phyloP scores from a whole-genome alignment of 2,329 filamentous ascomycete genomes.

The Penicillium vulpinum region DNA sequence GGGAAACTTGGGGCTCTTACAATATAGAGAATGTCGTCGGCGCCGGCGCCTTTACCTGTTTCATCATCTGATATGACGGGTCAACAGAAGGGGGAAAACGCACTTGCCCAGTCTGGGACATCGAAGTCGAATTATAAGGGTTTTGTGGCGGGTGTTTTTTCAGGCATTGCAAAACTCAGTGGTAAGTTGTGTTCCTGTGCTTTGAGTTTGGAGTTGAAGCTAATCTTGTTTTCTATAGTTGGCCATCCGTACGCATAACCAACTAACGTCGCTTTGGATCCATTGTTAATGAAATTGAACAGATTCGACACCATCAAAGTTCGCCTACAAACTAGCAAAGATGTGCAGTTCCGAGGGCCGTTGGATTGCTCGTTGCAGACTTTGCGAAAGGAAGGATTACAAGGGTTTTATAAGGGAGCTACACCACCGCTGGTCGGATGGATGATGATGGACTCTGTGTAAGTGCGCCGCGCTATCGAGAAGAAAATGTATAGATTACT shows the following conservation, averaged over 20 bases:
- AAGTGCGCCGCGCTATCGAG: slow-evolving; percentile 15
- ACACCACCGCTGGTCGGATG: slow-evolving; percentile 90
- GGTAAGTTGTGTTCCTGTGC: slow-evolving; percentile 54
- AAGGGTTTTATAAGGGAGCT: slow-evolving; percentile 90
- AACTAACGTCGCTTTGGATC: not conserved
- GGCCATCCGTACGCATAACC: slow-evolving; percentile 57
- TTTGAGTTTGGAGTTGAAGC: not conserved
- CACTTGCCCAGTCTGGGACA: slow-evolving; percentile 13
- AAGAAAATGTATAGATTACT: not conserved
- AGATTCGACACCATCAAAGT: slow-evolving; percentile 97
- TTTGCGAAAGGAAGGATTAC: slow-evolving; percentile 77
- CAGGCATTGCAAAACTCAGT: slow-evolving; percentile 83
- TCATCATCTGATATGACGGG: slow-evolving; percentile 4
- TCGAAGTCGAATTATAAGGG: slow-evolving; percentile 72
- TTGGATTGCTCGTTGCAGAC: slow-evolving; percentile 84
- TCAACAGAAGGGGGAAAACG: slow-evolving; percentile 8
- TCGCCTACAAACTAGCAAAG: slow-evolving; percentile 81
- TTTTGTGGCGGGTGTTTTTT: slow-evolving; percentile 97
- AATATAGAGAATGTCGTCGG: slow-evolving; percentile 29
- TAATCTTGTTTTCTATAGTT: slow-evolving; percentile 39
- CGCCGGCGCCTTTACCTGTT: slow-evolving; percentile 18
- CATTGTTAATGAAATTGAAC: slow-evolving; percentile 2
- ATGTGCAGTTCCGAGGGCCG: slow-evolving; percentile 78
- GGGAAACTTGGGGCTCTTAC: not conserved
- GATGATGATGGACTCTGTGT: slow-evolving; percentile 94